These are phyloP conservation scores for Colletotrichum spinosum DNA, from an alignment of 2,329 filamentous ascomycete species.

Conservation along the genomic window DNA sequence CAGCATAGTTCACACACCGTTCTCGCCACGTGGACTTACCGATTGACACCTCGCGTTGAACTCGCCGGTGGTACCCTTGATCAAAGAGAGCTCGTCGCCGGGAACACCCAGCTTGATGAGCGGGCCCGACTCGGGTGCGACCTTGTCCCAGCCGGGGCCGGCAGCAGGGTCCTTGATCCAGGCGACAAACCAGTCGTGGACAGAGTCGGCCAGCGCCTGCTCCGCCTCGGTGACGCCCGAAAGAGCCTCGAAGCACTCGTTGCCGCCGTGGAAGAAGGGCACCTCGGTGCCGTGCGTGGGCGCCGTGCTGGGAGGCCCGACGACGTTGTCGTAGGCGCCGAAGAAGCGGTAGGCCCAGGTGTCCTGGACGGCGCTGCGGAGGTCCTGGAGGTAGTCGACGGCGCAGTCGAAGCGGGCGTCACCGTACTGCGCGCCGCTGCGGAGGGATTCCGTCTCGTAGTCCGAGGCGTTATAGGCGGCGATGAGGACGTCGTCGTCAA, in stretches of 20 bases:
- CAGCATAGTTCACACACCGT: background rate
- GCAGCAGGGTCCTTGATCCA: slow-evolving; percentile 57
- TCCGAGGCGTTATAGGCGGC: slow-evolving; percentile 49
- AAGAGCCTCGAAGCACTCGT: slow-evolving; percentile 52
- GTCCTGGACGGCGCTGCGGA: slow-evolving; percentile 50
- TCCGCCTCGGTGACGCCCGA: slow-evolving; percentile 49
- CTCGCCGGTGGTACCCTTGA: slow-evolving; percentile 45
- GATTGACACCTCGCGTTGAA: slow-evolving; percentile 48
- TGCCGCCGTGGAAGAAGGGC: slow-evolving; percentile 59
- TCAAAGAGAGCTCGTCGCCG: slow-evolving; percentile 47
- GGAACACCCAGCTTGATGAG: slow-evolving; percentile 49
- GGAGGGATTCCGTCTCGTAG: slow-evolving; percentile 50
- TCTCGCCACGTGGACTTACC: slow-evolving; percentile 14
- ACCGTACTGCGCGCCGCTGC: slow-evolving; percentile 56
- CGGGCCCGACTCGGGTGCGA: slow-evolving; percentile 43
- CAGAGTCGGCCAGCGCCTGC: slow-evolving; percentile 54
- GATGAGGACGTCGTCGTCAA: slow-evolving; percentile 48
- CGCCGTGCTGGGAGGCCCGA: slow-evolving; percentile 47
- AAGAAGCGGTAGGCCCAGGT: slow-evolving; percentile 59
- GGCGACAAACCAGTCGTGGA: slow-evolving; percentile 55
- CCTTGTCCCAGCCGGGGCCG: slow-evolving; percentile 54
- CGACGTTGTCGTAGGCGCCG: slow-evolving; percentile 54
- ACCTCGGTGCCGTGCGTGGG: slow-evolving; percentile 55
- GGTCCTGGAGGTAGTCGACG: slow-evolving; percentile 52
- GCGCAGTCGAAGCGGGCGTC: slow-evolving; percentile 60